Percentiles rank a stretch among this genome's conserved stretches.
Conservation (phyloP, 805 yeast species). For the Kregervanrija delftensis region DNA sequence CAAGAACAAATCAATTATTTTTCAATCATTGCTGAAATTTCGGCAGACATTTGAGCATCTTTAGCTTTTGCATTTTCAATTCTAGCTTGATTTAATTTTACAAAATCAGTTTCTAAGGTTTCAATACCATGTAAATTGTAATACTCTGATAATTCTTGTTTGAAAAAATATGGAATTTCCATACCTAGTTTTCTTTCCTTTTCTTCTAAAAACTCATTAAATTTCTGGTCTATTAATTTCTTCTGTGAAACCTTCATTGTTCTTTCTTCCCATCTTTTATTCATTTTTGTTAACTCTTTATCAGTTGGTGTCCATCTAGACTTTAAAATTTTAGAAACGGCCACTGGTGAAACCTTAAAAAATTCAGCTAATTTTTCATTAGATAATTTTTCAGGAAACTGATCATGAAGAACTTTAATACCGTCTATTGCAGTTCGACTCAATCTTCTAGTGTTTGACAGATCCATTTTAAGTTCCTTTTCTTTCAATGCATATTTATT, state of each 20-base stretch:
- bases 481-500: conserved; percentile 57
- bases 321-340: conserved; percentile 69
- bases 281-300: conserved; percentile 40
- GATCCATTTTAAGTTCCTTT: conserved; percentile 49
- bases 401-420: conserved; percentile 47
- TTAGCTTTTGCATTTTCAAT: conserved; percentile 13
- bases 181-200: conserved; percentile 23
- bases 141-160: conserved; percentile 18
- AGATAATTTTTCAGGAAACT: conserved; percentile 51
- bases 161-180: conserved; percentile 26
- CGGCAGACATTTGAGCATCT: conserved; percentile 5
- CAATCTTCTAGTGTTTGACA: conserved; percentile 65
- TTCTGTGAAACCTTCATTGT: conserved; percentile 28
- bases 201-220: conserved; percentile 22
- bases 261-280: conserved; percentile 48
- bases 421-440: conserved; percentile 65
- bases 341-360: conserved; percentile 74
- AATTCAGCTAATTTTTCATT: conserved; percentile 53
- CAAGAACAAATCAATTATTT: too few species aligned
- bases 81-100: conserved; percentile 17
- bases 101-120: conserved; percentile 18
- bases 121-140: conserved; percentile 19
- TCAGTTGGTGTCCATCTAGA: conserved; percentile 68
- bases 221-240: conserved; percentile 18
- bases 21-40: background rate